Conservation (phyloP, 495 filamentous ascomycete genomes). For the Tuber aestivum region DNA sequence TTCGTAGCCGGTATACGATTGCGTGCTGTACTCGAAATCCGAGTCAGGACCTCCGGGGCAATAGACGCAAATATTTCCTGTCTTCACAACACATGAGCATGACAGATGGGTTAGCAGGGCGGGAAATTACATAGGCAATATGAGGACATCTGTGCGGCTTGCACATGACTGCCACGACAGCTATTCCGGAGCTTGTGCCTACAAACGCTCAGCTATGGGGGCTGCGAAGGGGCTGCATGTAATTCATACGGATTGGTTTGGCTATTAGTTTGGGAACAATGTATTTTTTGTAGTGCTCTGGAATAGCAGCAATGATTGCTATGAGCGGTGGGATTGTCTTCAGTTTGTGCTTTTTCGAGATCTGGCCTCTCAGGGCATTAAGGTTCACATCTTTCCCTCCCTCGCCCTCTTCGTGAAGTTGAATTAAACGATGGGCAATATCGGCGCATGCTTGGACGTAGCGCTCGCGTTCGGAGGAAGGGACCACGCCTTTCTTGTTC, state of each 20-base stretch:
- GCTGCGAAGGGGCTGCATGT: constrained; percentile 10
- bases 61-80: constrained; percentile 98
- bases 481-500: constrained; percentile 34
- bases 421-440: constrained; percentile 84
- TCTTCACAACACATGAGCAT: constrained; percentile 46
- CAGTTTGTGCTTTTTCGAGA: constrained; percentile 85
- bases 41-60: constrained; percentile 95
- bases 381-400: constrained; percentile 80
- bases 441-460: constrained; percentile 91
- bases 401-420: constrained; percentile 79
- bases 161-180: constrained; percentile 99
- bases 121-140: constrained; percentile 61
- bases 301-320: constrained; percentile 93
- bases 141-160: constrained; percentile 97
- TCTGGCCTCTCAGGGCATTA: constrained; percentile 77
- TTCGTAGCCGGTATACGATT: constrained; percentile 97
- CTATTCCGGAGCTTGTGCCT: constrained; percentile 91
- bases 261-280: constrained; percentile 91
- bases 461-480: constrained; percentile 80
- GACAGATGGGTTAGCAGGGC: background rate
- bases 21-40: constrained; percentile 97
- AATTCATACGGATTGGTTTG: constrained; percentile 76
- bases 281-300: constrained; percentile 99
- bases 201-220: constrained; percentile 29
- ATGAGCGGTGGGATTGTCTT: constrained; percentile 82